Percentiles rank a stretch among this genome's conserved stretches.
phyloP scores from a whole-genome alignment of 106 monocot species.

The Alisma plantagoaquatica region DNA sequence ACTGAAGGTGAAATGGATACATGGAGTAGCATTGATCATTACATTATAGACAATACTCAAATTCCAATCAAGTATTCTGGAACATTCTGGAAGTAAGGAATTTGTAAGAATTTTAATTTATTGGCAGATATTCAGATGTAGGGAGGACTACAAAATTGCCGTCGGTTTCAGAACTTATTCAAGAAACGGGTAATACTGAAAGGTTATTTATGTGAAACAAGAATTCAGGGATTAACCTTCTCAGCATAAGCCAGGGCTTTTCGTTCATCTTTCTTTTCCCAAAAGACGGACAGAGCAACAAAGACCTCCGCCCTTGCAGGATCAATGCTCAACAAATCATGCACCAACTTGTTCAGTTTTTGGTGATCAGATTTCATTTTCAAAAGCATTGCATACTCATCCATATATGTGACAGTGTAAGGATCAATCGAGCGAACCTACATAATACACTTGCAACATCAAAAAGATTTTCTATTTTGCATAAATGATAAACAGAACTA shows the following conservation, averaged over 20 bases:
- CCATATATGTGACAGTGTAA: slow-evolving; percentile 85
- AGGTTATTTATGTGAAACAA: too few species aligned
- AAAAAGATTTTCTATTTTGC: neutral
- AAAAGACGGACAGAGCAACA: slow-evolving; percentile 80
- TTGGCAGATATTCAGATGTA: too few species aligned
- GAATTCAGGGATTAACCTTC: slow-evolving; percentile 36
- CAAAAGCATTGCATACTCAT: slow-evolving; percentile 99
- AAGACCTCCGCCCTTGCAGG: slow-evolving; percentile 68
- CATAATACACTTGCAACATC: neutral
- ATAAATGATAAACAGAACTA: neutral
- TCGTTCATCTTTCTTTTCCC: slow-evolving; percentile 89
- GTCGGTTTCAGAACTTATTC: too few species aligned
- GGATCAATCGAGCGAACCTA: slow-evolving; percentile 95
- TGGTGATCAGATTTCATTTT: slow-evolving; percentile 64
- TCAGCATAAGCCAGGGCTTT: slow-evolving; percentile 92
- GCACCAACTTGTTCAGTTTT: slow-evolving; percentile 85
- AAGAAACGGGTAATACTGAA: too few species aligned
- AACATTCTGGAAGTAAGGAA: too few species aligned
- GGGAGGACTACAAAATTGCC: too few species aligned
- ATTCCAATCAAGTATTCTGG: too few species aligned
- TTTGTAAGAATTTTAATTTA: too few species aligned
- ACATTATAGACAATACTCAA: too few species aligned
- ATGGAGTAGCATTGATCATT: too few species aligned
- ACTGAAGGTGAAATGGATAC: too few species aligned
- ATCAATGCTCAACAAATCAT: slow-evolving; percentile 88